phyloP scores from a whole-genome alignment of 257 asterid species.

The Cinchona pubescens region DNA sequence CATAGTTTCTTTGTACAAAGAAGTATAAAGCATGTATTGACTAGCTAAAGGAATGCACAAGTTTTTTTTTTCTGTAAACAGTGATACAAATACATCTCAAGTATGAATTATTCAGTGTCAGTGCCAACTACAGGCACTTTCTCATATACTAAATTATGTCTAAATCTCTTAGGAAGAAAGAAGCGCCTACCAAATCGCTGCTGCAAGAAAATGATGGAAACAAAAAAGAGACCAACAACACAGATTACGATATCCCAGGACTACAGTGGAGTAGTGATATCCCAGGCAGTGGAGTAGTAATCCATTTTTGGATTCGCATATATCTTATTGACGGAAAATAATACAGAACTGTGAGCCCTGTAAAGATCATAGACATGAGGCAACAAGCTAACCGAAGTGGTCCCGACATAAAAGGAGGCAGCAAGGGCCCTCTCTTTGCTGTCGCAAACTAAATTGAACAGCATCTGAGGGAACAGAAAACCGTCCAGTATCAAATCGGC shows the following conservation, averaged over 20 bases:
- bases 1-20: not conserved
- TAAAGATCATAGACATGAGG: constrained; percentile 84
- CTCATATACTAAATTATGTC: constrained; percentile 51
- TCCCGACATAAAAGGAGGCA: constrained; percentile 63
- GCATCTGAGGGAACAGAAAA: constrained; percentile 74
- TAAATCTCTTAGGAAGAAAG: constrained; percentile 52
- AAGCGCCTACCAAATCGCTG: constrained; percentile 73
- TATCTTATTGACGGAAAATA: constrained; percentile 46
- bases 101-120: constrained; percentile 29
- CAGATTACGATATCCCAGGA: constrained; percentile 76
- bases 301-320: constrained; percentile 80
- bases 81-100: not conserved
- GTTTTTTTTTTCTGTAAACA: not conserved
- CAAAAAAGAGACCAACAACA: constrained; percentile 51
- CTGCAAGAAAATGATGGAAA: constrained; percentile 61
- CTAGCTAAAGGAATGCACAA: not conserved
- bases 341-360: constrained; percentile 46
- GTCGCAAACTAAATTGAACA: constrained; percentile 56
- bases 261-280: no score
- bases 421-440: constrained; percentile 57
- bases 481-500: constrained; percentile 74
- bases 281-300: constrained; percentile 83
- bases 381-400: constrained; percentile 60
- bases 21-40: not conserved
- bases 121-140: constrained; percentile 56